phyloP scores from a whole-genome alignment of 2,329 filamentous ascomycete genomes.

The Penicillium palitans region DNA sequence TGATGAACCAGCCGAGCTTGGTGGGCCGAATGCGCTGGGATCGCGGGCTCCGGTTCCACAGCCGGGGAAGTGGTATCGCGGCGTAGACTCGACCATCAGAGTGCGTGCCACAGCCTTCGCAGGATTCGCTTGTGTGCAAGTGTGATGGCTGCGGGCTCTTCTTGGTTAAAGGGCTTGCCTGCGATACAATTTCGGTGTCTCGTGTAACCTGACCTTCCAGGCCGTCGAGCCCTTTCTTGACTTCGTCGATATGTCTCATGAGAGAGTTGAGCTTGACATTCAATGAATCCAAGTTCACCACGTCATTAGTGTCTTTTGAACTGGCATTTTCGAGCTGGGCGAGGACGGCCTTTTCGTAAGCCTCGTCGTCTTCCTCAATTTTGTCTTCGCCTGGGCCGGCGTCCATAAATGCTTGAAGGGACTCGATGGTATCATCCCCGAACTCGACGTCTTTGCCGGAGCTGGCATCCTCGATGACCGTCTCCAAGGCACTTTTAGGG shows the following conservation, averaged over 20 bases:
- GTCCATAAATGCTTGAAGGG: constrained; percentile 45
- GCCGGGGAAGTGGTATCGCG: constrained; percentile 36
- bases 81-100: constrained; percentile 33
- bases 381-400: constrained; percentile 29
- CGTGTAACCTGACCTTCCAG: constrained; percentile 41
- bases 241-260: constrained; percentile 42
- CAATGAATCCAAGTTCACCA: constrained; percentile 39
- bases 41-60: constrained; percentile 36
- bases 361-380: constrained; percentile 33
- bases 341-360: constrained; percentile 34
- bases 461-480: constrained; percentile 43
- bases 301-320: constrained; percentile 21
- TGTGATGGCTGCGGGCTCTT: constrained; percentile 12
- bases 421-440: constrained; percentile 49
- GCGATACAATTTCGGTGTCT: constrained; percentile 20
- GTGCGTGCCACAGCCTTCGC: constrained; percentile 27
- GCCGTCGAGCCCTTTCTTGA: constrained; percentile 41
- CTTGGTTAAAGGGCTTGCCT: constrained; percentile 15
- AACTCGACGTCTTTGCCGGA: constrained; percentile 42
- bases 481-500: constrained; percentile 45
- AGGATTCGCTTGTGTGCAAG: constrained; percentile 17
- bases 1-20: constrained; percentile 40
- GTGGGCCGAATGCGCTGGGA: constrained; percentile 38
- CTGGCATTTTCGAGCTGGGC: constrained; percentile 25
- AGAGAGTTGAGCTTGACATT: constrained; percentile 43